These are phyloP conservation scores for Geranium rotundifolium DNA, from an alignment of 345 rosid genomes.

Conservation along the genomic window DNA sequence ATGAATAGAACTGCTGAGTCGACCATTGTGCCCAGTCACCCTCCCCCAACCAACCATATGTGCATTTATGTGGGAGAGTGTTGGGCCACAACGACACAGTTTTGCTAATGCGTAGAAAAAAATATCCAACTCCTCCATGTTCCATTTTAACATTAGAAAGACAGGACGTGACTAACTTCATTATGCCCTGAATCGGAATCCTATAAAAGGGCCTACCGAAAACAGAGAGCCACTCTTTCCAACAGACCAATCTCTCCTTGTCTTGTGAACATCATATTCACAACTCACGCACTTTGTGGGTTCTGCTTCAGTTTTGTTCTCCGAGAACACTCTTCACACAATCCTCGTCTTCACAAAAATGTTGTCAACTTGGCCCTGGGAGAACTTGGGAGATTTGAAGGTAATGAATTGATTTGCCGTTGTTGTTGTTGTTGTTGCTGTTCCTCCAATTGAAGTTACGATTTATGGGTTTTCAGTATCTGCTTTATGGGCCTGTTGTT, in stretches of 20 bases:
- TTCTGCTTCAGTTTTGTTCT: not conserved
- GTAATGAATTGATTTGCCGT: conserved; percentile 18
- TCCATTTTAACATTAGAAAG: not conserved
- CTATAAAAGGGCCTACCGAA: no score
- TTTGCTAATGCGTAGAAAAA: not conserved
- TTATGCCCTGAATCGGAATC: no score
- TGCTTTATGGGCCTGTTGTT: conserved; percentile 59
- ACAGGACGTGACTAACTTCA: no score
- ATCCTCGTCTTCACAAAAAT: not conserved
- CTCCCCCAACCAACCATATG: not conserved
- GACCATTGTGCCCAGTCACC: no score
- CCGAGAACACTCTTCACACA: not conserved
- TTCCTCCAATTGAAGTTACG: not conserved
- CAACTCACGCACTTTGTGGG: no score
- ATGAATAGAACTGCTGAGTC: no score
- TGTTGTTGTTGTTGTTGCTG: not conserved
- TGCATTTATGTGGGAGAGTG: not conserved
- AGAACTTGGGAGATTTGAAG: conserved; percentile 62
- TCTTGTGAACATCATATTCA: no score
- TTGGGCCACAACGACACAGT: not conserved
- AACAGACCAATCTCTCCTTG: no score
- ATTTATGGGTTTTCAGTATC: conserved; percentile 36
- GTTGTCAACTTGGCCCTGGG: conserved; percentile 90
- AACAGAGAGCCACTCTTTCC: no score
- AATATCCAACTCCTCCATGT: not conserved